Evolutionary conservation across 441 rosid genomes (phyloP).

Genomic region (Corymbia citriodora): DNA sequence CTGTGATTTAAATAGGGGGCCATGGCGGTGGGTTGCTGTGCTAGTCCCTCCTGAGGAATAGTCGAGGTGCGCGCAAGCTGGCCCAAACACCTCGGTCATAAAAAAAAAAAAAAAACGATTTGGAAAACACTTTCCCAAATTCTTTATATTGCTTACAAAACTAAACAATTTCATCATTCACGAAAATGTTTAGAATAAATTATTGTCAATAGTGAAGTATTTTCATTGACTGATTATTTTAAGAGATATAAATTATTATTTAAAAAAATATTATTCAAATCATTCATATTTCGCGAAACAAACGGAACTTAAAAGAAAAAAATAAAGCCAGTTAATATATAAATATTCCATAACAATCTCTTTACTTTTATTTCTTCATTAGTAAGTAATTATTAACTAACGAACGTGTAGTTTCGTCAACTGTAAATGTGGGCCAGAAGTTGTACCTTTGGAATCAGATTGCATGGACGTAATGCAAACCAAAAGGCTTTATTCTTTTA

Average conservation of each 20-base stretch:
- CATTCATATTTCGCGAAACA: no score
- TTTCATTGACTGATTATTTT: background rate
- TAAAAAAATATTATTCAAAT: no score
- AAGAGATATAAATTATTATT: background rate
- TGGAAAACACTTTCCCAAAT: no score
- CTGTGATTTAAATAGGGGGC: no score
- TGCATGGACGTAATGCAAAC: background rate
- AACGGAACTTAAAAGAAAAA: rapidly evolving
- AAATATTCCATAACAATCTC: background rate
- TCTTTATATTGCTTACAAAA: background rate
- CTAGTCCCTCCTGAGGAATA: no score
- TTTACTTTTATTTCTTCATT: background rate
- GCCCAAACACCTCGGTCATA: no score
- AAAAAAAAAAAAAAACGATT: no score
- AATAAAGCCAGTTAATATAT: background rate
- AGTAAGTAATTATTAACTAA: background rate
- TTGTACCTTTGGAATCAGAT: background rate
- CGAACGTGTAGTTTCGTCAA: background rate
- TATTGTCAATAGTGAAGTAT: no score
- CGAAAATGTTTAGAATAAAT: background rate
- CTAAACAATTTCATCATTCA: rapidly evolving
- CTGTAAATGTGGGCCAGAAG: background rate
- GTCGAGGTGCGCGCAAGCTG: no score
- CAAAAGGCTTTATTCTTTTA: background rate
- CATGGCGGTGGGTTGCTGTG: no score